phyloP scores from a whole-genome alignment of 2,329 filamentous ascomycete genomes.

The Ophiostoma australiae region DNA sequence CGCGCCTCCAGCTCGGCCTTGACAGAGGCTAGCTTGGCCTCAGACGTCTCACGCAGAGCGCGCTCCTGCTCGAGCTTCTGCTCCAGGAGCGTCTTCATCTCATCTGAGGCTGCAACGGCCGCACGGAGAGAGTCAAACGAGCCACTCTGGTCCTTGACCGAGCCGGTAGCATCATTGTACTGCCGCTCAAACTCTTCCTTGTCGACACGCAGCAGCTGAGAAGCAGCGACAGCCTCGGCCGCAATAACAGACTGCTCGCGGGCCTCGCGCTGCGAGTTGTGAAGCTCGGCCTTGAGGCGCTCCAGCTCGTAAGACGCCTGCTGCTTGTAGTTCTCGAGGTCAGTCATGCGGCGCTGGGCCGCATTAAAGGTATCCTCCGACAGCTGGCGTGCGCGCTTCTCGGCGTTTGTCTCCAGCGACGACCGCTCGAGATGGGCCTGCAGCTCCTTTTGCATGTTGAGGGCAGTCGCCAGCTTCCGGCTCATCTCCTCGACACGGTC shows the following conservation, averaged over 20 bases:
- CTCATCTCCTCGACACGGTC: conserved; percentile 71
- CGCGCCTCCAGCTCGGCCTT: conserved; percentile 78
- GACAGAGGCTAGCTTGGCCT: conserved; percentile 70
- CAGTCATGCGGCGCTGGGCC: conserved; percentile 74
- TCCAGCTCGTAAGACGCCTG: conserved; percentile 81
- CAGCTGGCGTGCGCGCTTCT: conserved; percentile 72
- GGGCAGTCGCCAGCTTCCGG: conserved; percentile 73
- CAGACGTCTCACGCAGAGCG: conserved; percentile 65
- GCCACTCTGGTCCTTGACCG: conserved; percentile 62
- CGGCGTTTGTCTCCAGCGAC: conserved; percentile 67
- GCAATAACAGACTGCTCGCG: conserved; percentile 76
- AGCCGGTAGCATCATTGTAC: conserved; percentile 62
- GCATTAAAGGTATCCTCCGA: conserved; percentile 84
- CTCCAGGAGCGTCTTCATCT: conserved; percentile 72
- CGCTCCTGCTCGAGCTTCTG: conserved; percentile 80
- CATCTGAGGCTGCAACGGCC: conserved; percentile 72
- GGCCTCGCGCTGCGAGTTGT: conserved; percentile 69
- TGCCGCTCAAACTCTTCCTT: conserved; percentile 70
- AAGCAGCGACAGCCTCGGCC: conserved; percentile 68
- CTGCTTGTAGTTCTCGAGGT: conserved; percentile 79
- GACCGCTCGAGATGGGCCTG: conserved; percentile 68
- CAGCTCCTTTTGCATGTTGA: conserved; percentile 76
- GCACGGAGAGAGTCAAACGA: conserved; percentile 71
- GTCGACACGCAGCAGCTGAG: conserved; percentile 76
- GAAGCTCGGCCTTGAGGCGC: conserved; percentile 76